A percentile compares a stretch with the other conserved stretches of the same genome.
Evolutionary conservation across 495 filamentous ascomycete species (phyloP).

Genomic region (Talaromyces proteolyticus): DNA sequence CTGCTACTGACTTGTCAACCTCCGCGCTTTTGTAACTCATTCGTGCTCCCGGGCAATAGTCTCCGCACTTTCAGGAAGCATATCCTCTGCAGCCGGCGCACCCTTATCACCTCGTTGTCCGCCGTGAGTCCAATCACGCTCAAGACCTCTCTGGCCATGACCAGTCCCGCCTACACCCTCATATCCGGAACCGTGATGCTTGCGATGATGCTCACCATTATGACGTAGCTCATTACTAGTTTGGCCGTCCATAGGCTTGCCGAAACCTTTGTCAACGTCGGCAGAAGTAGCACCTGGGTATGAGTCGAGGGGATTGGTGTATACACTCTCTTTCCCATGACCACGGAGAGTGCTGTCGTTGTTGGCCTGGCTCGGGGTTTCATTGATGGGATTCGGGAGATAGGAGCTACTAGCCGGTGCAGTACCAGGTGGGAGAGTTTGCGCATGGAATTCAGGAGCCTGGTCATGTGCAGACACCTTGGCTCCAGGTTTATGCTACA

Average conservation of each 20-base stretch:
- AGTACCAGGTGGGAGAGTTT: constrained; percentile 57
- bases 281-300: constrained; percentile 57
- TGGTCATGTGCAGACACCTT: constrained; percentile 52
- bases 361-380: constrained; percentile 39
- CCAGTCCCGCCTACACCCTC: constrained; percentile 45
- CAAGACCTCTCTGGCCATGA: constrained; percentile 22
- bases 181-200: constrained; percentile 47
- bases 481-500: constrained; percentile 61
- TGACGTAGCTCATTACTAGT: constrained; percentile 51
- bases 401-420: constrained; percentile 59
- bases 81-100: constrained; percentile 32
- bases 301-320: constrained; percentile 44
- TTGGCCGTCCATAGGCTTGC: constrained; percentile 58
- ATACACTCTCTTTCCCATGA: constrained; percentile 38
- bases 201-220: constrained; percentile 44
- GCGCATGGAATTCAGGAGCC: constrained; percentile 54
- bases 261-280: constrained; percentile 54
- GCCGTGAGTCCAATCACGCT: constrained; percentile 18
- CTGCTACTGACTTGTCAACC: constrained; percentile 2
- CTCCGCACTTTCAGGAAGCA: constrained; percentile 37
- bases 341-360: constrained; percentile 30
- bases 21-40: too few relatives aligned
- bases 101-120: constrained; percentile 23
- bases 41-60: constrained; percentile 42
- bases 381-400: constrained; percentile 43